Evolutionary conservation across 1,284 basidiomycete species (phyloP), one percentile per base, ranked within the genome.

Genomic region (Pseudozyma flocculosa): DNA sequence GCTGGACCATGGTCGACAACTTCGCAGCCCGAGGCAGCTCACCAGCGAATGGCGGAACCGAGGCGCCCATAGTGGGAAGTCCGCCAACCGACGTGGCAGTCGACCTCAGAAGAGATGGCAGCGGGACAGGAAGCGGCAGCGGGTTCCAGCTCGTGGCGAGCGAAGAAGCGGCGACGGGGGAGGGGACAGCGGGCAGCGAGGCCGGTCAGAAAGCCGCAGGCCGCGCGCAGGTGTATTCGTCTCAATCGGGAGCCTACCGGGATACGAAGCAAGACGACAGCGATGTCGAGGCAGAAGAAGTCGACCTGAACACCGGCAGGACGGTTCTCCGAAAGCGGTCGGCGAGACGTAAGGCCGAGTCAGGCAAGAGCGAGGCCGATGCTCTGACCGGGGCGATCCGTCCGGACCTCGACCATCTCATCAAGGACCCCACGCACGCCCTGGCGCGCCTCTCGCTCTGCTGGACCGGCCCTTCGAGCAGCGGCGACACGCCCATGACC

Each of bases 1-100:
- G 64, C 48, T 67, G 64, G 64, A 67, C 64, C 14, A 57, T 67
- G n/a, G 54, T 67, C n/a, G 56, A 67, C 40, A 19, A n/a, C n/a
- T n/a, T n/a, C n/a, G 5, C 26, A 29, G 26, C 11, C 26, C 7
- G 7, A 7, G 7, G 26, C 26, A 17, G 7, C 36, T 37, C 36
- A 17, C 18, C 36, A 4, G 14, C 15, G 7, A 14, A 4, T 7
- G 7, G 7, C 36, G 15, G 14, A 14, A 50, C 23, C 24, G 24
- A 50, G 18, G 41, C 58, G 4, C 59, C 63, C 9, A 61, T 66
- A 13, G 63, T 48, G 13, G 63, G 63, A 36, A 66, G 63, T 36
- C 64, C 61, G 8, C 60, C 64, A 4, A 57, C 60, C 3, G 61
- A 67, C 30, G 44, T 67, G 21, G 53, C 52, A 14, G 53, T 55